Conservation (phyloP, 192 early-diverging fungal genomes). For the Chytriomyces hyalinus region DNA sequence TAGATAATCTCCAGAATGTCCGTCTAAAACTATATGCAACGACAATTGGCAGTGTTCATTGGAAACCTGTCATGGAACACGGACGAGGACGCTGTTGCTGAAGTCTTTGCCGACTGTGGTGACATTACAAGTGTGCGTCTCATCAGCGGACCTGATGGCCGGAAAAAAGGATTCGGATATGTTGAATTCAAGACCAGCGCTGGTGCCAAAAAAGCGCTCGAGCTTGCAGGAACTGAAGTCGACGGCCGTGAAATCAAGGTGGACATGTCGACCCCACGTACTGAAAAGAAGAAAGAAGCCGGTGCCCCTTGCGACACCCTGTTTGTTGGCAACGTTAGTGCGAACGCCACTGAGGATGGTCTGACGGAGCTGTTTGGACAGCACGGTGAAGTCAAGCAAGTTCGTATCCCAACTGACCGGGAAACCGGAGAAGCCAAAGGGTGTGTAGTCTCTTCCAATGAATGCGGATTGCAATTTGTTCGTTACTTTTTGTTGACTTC, state of each 20-base stretch:
- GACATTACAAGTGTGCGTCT: slow-evolving; percentile 73
- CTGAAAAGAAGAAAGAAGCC: slow-evolving; percentile 38
- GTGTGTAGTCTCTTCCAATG: slow-evolving; percentile 45
- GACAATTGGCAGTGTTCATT: slow-evolving; percentile 56
- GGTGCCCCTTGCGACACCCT: slow-evolving; percentile 70
- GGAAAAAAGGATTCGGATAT: slow-evolving; percentile 67
- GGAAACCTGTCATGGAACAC: slow-evolving; percentile 78
- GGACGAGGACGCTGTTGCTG: slow-evolving; percentile 67
- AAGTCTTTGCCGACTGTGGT: slow-evolving; percentile 70
- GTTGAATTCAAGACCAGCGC: slow-evolving; percentile 63
- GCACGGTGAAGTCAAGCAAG: slow-evolving; percentile 64
- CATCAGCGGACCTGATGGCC: slow-evolving; percentile 74
- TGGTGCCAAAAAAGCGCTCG: slow-evolving; percentile 70
- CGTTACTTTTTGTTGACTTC: slow-evolving; percentile 23
- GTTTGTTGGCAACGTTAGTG: slow-evolving; percentile 80
- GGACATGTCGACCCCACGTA: slow-evolving; percentile 54
- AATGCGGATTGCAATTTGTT: slow-evolving; percentile 15
- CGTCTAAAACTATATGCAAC: background rate
- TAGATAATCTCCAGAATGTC: background rate
- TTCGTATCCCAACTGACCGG: slow-evolving; percentile 76
- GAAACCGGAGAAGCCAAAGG: slow-evolving; percentile 78
- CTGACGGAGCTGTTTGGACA: slow-evolving; percentile 59
- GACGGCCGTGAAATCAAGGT: slow-evolving; percentile 73
- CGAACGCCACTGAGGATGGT: slow-evolving; percentile 67
- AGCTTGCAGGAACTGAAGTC: slow-evolving; percentile 82